phyloP scores from a whole-genome alignment of 805 yeast genomes.

The Monosporozyma yasuniensis region DNA sequence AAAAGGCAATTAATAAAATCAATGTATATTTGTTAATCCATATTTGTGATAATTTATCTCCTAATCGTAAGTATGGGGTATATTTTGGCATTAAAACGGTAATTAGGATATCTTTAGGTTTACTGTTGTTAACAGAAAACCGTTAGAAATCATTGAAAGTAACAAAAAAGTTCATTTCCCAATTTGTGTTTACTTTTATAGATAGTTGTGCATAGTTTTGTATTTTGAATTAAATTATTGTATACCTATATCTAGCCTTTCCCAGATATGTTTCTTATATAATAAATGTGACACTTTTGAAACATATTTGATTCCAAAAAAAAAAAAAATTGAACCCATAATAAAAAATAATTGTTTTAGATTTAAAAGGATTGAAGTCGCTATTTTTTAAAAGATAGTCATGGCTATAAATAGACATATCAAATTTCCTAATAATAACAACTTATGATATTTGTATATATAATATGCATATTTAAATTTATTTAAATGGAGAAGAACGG shows the following conservation, averaged over 20 bases:
- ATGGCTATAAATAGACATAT: not conserved
- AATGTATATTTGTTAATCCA: slow-evolving; percentile 62
- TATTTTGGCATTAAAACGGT: slow-evolving; percentile 2
- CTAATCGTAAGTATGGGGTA: slow-evolving; percentile 36
- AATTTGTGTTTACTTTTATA: not conserved
- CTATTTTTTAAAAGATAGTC: not conserved
- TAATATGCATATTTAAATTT: slow-evolving; percentile 1
- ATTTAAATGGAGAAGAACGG: not conserved
- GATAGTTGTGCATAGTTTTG: not conserved
- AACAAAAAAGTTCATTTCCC: too few species aligned
- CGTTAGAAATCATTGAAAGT: too few species aligned
- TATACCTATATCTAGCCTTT: too few species aligned
- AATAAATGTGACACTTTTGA: not conserved
- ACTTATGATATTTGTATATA: not conserved
- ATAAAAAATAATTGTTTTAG: not conserved
- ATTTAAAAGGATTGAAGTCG: not conserved
- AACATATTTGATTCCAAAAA: not conserved
- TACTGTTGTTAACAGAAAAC: too few species aligned
- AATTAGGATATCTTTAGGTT: too few species aligned
- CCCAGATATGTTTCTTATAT: too few species aligned
- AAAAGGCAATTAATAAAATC: slow-evolving; percentile 41
- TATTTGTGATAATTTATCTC: slow-evolving; percentile 51
- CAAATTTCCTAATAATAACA: not conserved
- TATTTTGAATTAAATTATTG: too few species aligned
- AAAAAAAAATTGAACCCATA: not conserved